These are phyloP conservation scores for Eucalyptus albens DNA, from an alignment of 345 rosid species.

Conservation along the genomic window DNA sequence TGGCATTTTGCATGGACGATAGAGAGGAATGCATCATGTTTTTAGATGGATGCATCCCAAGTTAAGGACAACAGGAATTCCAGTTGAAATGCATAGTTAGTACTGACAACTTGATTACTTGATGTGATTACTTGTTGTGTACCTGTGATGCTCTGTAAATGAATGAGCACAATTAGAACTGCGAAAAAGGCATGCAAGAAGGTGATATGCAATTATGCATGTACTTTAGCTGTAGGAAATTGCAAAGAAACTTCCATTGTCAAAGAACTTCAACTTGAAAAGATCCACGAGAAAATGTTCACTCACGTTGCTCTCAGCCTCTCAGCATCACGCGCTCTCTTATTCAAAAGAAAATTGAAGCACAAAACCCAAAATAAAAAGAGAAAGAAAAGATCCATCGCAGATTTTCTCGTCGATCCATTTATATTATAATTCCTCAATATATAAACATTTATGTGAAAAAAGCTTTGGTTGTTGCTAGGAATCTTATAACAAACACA, in stretches of 20 bases:
- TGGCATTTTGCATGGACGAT: too few species aligned
- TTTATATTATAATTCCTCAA: not conserved
- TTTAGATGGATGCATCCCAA: too few species aligned
- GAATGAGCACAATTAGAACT: too few species aligned
- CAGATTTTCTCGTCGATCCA: not conserved
- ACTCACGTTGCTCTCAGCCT: not conserved
- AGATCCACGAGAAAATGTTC: not conserved
- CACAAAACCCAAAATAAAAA: not conserved
- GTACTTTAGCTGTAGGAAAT: not conserved
- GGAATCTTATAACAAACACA: not conserved
- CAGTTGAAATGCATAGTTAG: too few species aligned
- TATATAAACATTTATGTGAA: not conserved
- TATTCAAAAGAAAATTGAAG: not conserved
- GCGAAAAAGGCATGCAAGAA: not conserved
- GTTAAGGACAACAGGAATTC: too few species aligned
- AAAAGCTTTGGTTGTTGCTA: not conserved
- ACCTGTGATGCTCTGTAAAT: too few species aligned
- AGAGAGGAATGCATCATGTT: too few species aligned
- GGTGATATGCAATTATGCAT: not conserved
- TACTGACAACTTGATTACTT: too few species aligned
- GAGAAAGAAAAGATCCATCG: not conserved
- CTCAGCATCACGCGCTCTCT: not conserved
- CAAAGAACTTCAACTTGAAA: not conserved
- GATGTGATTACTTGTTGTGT: too few species aligned
- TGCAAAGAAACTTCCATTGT: not conserved